Conservation (phyloP, 2,329 filamentous ascomycete species). For the Epichloe sibirici region DNA sequence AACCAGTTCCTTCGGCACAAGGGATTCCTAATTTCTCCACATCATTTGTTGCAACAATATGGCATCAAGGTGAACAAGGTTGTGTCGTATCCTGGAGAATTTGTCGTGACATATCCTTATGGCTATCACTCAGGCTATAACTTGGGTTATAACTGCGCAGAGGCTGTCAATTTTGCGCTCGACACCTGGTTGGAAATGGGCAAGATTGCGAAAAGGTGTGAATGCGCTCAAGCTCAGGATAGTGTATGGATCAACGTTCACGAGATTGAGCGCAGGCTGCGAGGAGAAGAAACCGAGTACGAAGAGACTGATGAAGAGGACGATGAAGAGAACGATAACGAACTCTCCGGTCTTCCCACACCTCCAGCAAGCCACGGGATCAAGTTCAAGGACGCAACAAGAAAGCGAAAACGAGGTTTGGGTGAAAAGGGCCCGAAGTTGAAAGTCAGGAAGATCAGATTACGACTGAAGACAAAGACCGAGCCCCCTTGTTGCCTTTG, state of each 20-base stretch:
- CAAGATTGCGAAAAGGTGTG: conserved; percentile 89
- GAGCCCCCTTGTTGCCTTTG: conserved; percentile 83
- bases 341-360: conserved; percentile 59
- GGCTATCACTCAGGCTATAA: conserved; percentile 98
- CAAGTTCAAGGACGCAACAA: conserved; percentile 46
- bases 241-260: conserved; percentile 97
- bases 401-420: conserved; percentile 45
- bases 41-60: conserved; percentile 74
- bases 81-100: conserved; percentile 92
- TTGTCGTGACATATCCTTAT: conserved; percentile 96
- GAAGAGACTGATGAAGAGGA: conserved; percentile 60
- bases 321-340: conserved; percentile 49
- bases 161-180: conserved; percentile 95
- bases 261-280: conserved; percentile 87
- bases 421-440: conserved; percentile 29
- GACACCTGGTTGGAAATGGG: conserved; percentile 94
- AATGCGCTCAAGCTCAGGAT: conserved; percentile 88
- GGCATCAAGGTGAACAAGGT: conserved; percentile 94
- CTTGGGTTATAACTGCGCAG: conserved; percentile 94
- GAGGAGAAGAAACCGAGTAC: conserved; percentile 78
- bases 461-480: conserved; percentile 57
- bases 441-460: conserved; percentile 68
- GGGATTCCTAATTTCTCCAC: conserved; percentile 89
- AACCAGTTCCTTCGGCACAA: conserved; percentile 96
- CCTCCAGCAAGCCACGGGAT: conserved; percentile 64